Conservation (phyloP, 169 alveolate species). For the Besnoitia besnoiti region DNA sequence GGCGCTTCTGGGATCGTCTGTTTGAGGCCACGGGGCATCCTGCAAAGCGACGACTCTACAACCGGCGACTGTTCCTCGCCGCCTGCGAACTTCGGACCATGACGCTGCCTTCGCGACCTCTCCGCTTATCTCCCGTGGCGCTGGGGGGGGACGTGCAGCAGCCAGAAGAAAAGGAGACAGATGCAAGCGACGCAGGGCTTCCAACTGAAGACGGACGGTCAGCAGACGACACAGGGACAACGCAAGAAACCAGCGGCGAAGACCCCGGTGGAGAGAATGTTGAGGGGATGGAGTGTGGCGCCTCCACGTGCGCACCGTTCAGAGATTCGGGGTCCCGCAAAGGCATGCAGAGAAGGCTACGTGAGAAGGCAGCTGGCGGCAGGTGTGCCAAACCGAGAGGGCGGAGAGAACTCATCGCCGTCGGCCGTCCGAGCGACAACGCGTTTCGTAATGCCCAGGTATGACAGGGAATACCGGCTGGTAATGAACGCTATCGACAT, state of each 20-base stretch:
- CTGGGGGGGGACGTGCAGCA: not conserved
- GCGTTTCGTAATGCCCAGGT: not conserved
- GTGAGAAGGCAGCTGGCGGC: not conserved
- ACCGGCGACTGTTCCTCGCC: not conserved
- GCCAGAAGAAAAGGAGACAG: not conserved
- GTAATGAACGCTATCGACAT: no score
- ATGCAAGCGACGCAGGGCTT: not conserved
- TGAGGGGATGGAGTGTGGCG: not conserved
- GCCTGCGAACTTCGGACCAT: not conserved
- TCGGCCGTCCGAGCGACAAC: not conserved
- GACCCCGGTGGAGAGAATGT: not conserved
- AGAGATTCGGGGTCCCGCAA: not conserved
- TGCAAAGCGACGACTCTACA: not conserved
- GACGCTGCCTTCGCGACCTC: not conserved
- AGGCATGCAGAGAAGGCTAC: not conserved
- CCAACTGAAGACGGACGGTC: no score
- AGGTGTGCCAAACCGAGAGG: not conserved
- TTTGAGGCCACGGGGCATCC: not conserved
- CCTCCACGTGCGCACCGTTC: not conserved
- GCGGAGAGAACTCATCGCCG: not conserved
- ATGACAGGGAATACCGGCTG: no score
- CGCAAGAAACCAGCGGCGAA: not conserved
- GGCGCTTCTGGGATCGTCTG: conserved; percentile 33
- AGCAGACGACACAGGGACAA: not conserved
- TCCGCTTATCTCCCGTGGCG: not conserved